Base-by-base conservation (phyloP, 257 asterid species). In the Capsicum pubescens region DNA sequence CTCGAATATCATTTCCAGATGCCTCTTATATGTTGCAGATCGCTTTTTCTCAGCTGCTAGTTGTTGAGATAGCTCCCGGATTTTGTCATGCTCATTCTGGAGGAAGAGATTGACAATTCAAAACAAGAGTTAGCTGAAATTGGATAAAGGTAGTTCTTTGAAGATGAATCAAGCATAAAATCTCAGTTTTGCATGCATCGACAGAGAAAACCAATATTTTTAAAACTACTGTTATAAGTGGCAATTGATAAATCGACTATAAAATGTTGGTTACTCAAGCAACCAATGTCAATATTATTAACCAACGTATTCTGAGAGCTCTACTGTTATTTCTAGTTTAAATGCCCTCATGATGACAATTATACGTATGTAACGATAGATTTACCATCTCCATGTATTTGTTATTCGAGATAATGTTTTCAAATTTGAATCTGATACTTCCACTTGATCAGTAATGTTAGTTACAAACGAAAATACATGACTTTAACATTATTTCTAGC, bases 1-100 rank as follows among this genome's bases (percentile, higher is more conserved):
- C 88, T 94, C 98, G 74, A 95, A 91, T 48, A 95, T 89, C 93
- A 89, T 92, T 84, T 94, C 99, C 97, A 95, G 88, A 84, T 94
- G 98, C 90, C 95, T 88, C 88, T 95, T 95, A 84, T 95, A 95
- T 8, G 93, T 86, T 0, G 99, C 98, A 16, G 93, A 92, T 86
- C 95, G 91, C 93, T 93, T 95, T 88, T 93, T 96, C 93, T 94
- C 98, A 55, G 91, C 84, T 3, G 99, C 98, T 84, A 95, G 92
- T 87, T 95, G 99, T 69, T 92, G 98, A 6, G 98, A 89, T 36
- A 95, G 92, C 80, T 94, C 99, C 82, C 98, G 89, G 64, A 95
- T 95, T 87, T 92, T 94, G 87, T 94, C 97, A 58, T 94, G 99
- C 87, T 95, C 99, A 8, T 95, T 95, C 99, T 95, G 89, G 90